Evolutionary conservation across 2,329 filamentous ascomycete genomes (phyloP).

Genomic region (Verticillium dahliae): DNA sequence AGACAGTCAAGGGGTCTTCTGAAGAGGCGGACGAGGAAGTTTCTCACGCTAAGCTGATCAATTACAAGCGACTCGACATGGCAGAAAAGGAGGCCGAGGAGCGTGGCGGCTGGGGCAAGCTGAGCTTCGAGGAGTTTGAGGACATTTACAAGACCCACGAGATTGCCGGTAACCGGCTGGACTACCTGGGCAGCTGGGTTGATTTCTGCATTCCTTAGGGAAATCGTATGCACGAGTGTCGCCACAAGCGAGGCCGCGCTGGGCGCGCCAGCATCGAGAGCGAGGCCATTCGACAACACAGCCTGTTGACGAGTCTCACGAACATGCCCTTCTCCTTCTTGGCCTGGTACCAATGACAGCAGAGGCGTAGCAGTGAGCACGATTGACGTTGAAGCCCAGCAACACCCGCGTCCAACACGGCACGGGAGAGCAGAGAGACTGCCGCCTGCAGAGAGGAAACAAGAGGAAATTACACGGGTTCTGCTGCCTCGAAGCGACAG

Average conservation of each 20-base stretch:
- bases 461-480: too few relatives aligned
- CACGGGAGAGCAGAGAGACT: too few relatives aligned
- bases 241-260: background rate
- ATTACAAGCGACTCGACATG: conserved; percentile 52
- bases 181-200: conserved; percentile 87
- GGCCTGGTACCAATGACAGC: too few relatives aligned
- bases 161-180: conserved; percentile 56
- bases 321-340: too few relatives aligned
- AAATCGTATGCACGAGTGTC: background rate
- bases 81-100: conserved; percentile 62
- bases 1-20: background rate
- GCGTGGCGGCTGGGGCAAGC: conserved; percentile 72
- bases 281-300: too few relatives aligned
- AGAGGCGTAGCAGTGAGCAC: too few relatives aligned
- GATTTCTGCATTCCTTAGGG: conserved; percentile 64
- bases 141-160: conserved; percentile 63
- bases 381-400: too few relatives aligned
- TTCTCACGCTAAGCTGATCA: conserved; percentile 28
- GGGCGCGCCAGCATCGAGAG: too few relatives aligned
- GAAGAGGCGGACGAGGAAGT: conserved; percentile 12
- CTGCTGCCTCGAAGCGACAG: too few relatives aligned
- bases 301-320: too few relatives aligned
- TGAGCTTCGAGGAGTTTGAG: conserved; percentile 77
- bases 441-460: too few relatives aligned
- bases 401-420: too few relatives aligned